Evolutionary conservation across 1,139 yeast species (phyloP).

Genomic region (Hyphopichia fennica): DNA sequence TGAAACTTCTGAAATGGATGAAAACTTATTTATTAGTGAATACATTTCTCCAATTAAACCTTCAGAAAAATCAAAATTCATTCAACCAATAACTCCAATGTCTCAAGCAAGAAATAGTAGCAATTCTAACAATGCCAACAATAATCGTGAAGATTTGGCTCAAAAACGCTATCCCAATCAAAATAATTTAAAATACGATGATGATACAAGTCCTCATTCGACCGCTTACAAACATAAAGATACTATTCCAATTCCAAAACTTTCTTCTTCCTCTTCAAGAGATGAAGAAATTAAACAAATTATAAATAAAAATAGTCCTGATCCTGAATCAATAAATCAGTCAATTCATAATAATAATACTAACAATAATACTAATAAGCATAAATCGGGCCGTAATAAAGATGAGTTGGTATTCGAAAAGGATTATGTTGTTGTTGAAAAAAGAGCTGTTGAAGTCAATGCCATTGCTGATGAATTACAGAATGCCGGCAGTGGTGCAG

Average conservation of each 20-base stretch:
- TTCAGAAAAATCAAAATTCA: slow-evolving; percentile 15
- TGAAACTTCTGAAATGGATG: slow-evolving; percentile 71
- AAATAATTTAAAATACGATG: neutral
- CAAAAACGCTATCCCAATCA: neutral
- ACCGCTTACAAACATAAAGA: neutral
- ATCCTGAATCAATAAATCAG: slow-evolving; percentile 29
- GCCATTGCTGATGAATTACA: slow-evolving; percentile 92
- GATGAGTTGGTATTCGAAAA: slow-evolving; percentile 60
- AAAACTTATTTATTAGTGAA: slow-evolving; percentile 80
- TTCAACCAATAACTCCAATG: slow-evolving; percentile 15
- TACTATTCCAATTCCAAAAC: slow-evolving; percentile 8
- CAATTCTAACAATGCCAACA: neutral
- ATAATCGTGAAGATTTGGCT: neutral
- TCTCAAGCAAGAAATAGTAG: neutral
- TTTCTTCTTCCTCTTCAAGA: slow-evolving; percentile 13
- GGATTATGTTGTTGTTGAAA: slow-evolving; percentile 93
- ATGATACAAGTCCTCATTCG: slow-evolving; percentile 5
- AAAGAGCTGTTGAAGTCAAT: slow-evolving; percentile 91
- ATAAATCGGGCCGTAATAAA: slow-evolving; percentile 14
- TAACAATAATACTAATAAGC: slow-evolving; percentile 4
- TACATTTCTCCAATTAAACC: slow-evolving; percentile 51
- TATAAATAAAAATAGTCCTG: slow-evolving; percentile 45
- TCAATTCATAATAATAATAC: slow-evolving; percentile 22
- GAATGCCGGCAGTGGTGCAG: slow-evolving; percentile 60
- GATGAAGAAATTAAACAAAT: slow-evolving; percentile 49